Percentiles rank a stretch among this genome's conserved stretches.
These are phyloP conservation scores for Venturia aucupariae DNA, from an alignment of 2,329 filamentous ascomycete species.

Conservation along the genomic window DNA sequence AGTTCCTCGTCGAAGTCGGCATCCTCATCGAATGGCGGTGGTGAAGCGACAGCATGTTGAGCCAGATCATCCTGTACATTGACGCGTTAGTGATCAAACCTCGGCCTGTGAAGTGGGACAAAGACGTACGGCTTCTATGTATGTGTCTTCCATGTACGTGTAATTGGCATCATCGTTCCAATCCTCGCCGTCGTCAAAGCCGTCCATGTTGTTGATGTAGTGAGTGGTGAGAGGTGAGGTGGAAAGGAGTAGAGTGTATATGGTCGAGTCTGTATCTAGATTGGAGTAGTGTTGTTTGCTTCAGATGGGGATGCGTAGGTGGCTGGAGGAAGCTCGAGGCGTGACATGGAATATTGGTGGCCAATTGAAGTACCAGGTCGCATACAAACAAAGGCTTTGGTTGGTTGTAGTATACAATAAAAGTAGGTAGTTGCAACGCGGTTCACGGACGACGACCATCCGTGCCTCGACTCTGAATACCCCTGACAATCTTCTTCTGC, in stretches of 20 bases:
- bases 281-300: not conserved
- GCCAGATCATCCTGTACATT: constrained; percentile 38
- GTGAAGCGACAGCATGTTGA: constrained; percentile 37
- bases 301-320: not conserved
- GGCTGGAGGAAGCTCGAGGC: not conserved
- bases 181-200: constrained; percentile 8
- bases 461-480: too few species aligned
- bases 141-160: constrained; percentile 14
- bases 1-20: constrained; percentile 32
- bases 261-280: not conserved
- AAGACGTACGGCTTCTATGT: constrained; percentile 9
- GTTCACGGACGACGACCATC: too few species aligned
- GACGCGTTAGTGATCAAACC: not conserved
- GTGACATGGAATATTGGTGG: not conserved
- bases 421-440: too few species aligned
- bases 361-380: not conserved
- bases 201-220: not conserved
- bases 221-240: too few species aligned
- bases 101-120: not conserved
- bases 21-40: constrained; percentile 29
- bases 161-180: constrained; percentile 10
- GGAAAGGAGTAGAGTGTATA: not conserved
- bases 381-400: not conserved
- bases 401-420: not conserved
- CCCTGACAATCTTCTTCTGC: too few species aligned